Conservation (phyloP, 2,329 filamentous ascomycete species). For the Aureobasidium sp. region DNA sequence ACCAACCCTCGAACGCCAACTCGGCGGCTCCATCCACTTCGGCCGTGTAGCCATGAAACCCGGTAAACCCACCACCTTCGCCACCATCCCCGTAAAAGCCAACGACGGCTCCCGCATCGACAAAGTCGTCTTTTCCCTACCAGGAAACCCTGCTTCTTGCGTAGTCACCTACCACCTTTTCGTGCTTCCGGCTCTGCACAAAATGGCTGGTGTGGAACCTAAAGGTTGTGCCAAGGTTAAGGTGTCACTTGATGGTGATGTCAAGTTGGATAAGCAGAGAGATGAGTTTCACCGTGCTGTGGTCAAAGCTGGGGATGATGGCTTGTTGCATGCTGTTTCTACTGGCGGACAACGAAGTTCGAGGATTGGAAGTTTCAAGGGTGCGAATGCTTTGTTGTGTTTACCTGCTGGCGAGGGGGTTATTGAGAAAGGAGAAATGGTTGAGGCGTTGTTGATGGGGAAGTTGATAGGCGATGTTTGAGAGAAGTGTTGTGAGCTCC, state of each 20-base stretch:
- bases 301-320: slow-evolving; percentile 57
- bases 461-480: slow-evolving; percentile 26
- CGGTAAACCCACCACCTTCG: slow-evolving; percentile 95
- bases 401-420: slow-evolving; percentile 56
- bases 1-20: slow-evolving; percentile 81
- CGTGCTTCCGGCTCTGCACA: slow-evolving; percentile 78
- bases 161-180: slow-evolving; percentile 92
- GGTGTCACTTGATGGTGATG: slow-evolving; percentile 64
- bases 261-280: slow-evolving; percentile 65
- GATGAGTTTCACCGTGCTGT: slow-evolving; percentile 88
- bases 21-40: slow-evolving; percentile 92
- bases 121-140: slow-evolving; percentile 80
- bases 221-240: slow-evolving; percentile 65
- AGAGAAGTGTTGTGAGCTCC: too few species aligned
- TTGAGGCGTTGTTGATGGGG: slow-evolving; percentile 76
- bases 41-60: slow-evolving; percentile 97
- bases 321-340: slow-evolving; percentile 64
- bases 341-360: slow-evolving; percentile 90
- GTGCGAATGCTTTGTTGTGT: slow-evolving; percentile 80
- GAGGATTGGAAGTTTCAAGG: slow-evolving; percentile 77
- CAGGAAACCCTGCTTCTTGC: slow-evolving; percentile 89
- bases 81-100: slow-evolving; percentile 64
- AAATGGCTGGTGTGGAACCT: slow-evolving; percentile 61
- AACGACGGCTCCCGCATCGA: slow-evolving; percentile 48
- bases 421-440: slow-evolving; percentile 61